phyloP scores from a whole-genome alignment of 805 yeast genomes.

The Ogataea zsoltii region DNA sequence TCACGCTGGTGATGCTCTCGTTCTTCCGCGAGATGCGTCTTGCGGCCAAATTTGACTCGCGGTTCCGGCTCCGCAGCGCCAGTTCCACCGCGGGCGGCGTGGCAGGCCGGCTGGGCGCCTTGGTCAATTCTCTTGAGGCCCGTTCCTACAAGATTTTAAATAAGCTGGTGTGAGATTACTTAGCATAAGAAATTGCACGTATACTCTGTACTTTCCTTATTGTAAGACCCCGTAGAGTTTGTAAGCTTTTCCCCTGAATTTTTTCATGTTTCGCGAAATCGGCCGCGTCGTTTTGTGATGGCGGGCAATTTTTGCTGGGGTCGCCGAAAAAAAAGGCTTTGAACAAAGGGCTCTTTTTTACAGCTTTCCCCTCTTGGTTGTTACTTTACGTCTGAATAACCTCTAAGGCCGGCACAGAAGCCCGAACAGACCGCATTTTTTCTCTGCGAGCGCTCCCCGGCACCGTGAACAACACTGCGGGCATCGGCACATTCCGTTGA shows the following conservation, averaged over 20 bases:
- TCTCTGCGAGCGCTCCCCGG: too few species aligned
- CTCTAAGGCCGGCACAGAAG: too few species aligned
- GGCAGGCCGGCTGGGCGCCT: not conserved
- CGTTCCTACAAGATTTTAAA: conserved; percentile 23
- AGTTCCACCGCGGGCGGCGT: conserved; percentile 4
- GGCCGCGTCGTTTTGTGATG: not conserved
- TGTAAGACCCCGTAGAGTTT: not conserved
- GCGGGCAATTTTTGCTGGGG: not conserved
- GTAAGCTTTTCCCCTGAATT: not conserved
- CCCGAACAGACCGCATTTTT: too few species aligned
- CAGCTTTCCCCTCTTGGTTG: too few species aligned
- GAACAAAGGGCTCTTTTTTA: too few species aligned
- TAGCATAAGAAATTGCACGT: not conserved
- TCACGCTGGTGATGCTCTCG: conserved; percentile 56
- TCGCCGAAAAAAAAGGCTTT: not conserved
- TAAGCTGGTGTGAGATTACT: not conserved
- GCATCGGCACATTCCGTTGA: conserved; percentile 1
- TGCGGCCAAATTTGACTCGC: conserved; percentile 39
- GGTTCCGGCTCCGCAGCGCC: conserved; percentile 24
- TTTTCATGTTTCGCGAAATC: not conserved
- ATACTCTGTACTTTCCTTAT: not conserved
- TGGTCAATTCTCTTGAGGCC: conserved; percentile 15
- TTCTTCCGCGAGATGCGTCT: conserved; percentile 59
- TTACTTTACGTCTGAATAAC: too few species aligned
- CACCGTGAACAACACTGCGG: not conserved